A percentile compares a stretch with the other conserved stretches of the same genome.
Evolutionary conservation across 768 basidiomycete genomes (phyloP).

Genomic region (Mycena filopes): DNA sequence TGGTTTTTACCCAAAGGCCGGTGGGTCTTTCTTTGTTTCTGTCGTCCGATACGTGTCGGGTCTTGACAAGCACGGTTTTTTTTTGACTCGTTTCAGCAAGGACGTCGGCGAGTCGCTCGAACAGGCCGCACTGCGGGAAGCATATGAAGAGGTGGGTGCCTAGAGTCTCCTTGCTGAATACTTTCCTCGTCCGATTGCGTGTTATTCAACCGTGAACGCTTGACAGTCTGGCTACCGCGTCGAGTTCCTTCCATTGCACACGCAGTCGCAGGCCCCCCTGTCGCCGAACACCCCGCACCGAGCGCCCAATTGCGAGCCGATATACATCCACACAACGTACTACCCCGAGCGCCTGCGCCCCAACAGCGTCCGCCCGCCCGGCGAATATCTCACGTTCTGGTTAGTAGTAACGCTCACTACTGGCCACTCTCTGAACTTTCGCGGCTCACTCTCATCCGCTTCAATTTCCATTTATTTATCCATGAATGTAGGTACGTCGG

Average conservation of each 20-base stretch:
- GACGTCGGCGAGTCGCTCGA: slow-evolving; percentile 74
- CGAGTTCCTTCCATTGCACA: slow-evolving; percentile 57
- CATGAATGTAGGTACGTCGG: slow-evolving; percentile 23
- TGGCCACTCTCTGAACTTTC: too few relatives aligned
- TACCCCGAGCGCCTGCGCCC: slow-evolving; percentile 10
- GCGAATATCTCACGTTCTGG: slow-evolving; percentile 67
- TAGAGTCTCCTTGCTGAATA: not conserved
- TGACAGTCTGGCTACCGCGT: slow-evolving; percentile 61
- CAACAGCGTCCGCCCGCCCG: slow-evolving; percentile 41
- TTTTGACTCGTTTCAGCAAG: slow-evolving; percentile 52
- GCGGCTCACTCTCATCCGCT: too few relatives aligned
- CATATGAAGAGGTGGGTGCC: slow-evolving; percentile 67
- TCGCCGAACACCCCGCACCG: slow-evolving; percentile 39
- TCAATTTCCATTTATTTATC: too few relatives aligned
- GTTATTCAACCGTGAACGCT: not conserved
- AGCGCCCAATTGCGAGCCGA: slow-evolving; percentile 52
- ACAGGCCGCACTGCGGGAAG: slow-evolving; percentile 68
- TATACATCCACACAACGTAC: slow-evolving; percentile 50
- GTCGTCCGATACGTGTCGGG: not conserved
- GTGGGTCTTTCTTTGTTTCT: slow-evolving; percentile 7
- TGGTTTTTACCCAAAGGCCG: slow-evolving; percentile 72
- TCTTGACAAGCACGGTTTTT: not conserved
- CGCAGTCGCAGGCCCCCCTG: slow-evolving; percentile 52
- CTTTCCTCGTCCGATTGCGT: not conserved
- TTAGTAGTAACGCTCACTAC: too few relatives aligned